These are phyloP conservation scores for Plantago rigida DNA, from an alignment of 305 asterid species.

Conservation along the genomic window DNA sequence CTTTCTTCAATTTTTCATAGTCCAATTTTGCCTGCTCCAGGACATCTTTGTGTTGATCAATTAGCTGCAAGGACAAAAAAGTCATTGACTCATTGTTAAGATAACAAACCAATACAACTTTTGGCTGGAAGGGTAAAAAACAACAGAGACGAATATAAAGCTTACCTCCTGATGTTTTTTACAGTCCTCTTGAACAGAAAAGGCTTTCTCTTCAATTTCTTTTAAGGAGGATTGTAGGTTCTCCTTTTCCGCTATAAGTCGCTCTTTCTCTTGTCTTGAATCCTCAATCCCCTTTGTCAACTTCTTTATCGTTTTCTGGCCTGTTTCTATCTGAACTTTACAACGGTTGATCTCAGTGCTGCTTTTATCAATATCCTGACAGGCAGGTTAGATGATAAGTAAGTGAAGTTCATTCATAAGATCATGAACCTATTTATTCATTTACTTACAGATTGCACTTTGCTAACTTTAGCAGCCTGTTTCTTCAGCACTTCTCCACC, in stretches of 20 bases:
- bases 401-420: conserved; percentile 9
- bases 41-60: conserved; percentile 61
- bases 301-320: conserved; percentile 62
- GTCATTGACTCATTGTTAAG: neutral
- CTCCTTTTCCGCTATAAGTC: conserved; percentile 51
- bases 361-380: conserved; percentile 68
- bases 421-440: neutral
- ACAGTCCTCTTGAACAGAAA: conserved; percentile 66
- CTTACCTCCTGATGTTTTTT: conserved; percentile 71
- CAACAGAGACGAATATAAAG: conserved; percentile 4
- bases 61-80: conserved; percentile 40
- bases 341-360: conserved; percentile 78
- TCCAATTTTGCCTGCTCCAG: conserved; percentile 63
- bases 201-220: conserved; percentile 77
- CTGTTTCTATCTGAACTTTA: conserved; percentile 76
- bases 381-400: conserved; percentile 20
- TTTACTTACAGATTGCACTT: conserved; percentile 73
- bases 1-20: conserved; percentile 70
- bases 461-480: conserved; percentile 59
- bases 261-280: conserved; percentile 62
- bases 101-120: conserved; percentile 4
- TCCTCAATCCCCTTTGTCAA: conserved; percentile 76
- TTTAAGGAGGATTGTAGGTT: conserved; percentile 51
- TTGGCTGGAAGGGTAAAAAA: conserved; percentile 6
- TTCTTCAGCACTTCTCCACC: conserved; percentile 77